These are phyloP conservation scores for Nigrospora oryzae DNA, from an alignment of 2,329 filamentous ascomycete genomes.

Conservation along the genomic window DNA sequence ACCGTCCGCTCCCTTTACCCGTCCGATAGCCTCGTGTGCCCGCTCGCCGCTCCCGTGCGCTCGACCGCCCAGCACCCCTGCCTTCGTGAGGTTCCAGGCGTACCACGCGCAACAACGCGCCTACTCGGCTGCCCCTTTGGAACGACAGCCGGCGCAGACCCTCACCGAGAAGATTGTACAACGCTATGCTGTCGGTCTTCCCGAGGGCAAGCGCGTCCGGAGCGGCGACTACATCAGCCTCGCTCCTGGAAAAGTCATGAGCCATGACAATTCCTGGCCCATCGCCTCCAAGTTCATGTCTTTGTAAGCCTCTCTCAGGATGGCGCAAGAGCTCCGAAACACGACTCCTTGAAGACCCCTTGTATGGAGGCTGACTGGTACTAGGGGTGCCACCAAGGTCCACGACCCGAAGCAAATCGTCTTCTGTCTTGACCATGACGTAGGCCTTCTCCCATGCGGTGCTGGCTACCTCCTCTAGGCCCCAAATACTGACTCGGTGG, in stretches of 20 bases:
- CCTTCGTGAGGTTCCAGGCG: constrained; percentile 1
- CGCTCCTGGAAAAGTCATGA: constrained; percentile 67
- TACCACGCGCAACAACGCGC: neutral
- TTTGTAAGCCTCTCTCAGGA: too few species aligned
- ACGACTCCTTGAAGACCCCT: too few species aligned
- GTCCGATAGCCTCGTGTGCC: neutral
- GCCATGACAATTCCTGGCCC: constrained; percentile 77
- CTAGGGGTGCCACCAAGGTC: constrained; percentile 58
- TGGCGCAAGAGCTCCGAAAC: too few species aligned
- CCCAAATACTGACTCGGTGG: too few species aligned
- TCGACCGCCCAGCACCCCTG: neutral
- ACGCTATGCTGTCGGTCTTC: constrained; percentile 2
- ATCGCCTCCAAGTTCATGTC: constrained; percentile 72
- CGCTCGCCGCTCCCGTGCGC: too few species aligned
- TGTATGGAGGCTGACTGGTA: too few species aligned
- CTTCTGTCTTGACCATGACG: constrained; percentile 80
- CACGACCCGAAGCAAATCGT: constrained; percentile 67
- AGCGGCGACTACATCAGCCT: constrained; percentile 54
- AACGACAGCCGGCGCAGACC: neutral
- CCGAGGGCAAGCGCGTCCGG: neutral
- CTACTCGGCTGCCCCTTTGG: neutral
- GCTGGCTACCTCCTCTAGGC: too few species aligned
- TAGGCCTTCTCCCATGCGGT: constrained; percentile 22
- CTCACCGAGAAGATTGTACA: constrained; percentile 5
- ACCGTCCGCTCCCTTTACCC: neutral